Evolutionary conservation across 495 filamentous ascomycete species (phyloP).

Genomic region (Penicillium daleae): DNA sequence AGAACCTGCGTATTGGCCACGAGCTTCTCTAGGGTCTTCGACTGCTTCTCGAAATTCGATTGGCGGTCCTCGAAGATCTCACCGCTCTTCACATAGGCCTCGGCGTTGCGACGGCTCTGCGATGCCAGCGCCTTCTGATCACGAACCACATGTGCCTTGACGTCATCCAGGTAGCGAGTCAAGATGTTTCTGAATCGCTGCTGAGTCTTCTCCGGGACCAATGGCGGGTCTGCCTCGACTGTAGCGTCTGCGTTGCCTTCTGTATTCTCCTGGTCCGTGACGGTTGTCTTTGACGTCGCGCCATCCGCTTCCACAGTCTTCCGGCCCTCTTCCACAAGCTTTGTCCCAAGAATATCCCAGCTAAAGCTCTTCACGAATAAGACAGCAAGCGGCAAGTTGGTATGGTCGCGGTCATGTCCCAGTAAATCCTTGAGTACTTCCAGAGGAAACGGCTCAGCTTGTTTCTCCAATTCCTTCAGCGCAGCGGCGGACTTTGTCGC

Average conservation of each 20-base stretch:
- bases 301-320: constrained; percentile 88
- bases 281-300: constrained; percentile 55
- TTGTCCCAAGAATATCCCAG: constrained; percentile 91
- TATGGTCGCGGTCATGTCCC: constrained; percentile 89
- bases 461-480: constrained; percentile 45
- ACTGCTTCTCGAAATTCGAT: constrained; percentile 88
- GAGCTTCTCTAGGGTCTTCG: constrained; percentile 89
- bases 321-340: constrained; percentile 69
- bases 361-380: constrained; percentile 94
- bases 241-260: constrained; percentile 46
- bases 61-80: constrained; percentile 99
- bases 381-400: constrained; percentile 87
- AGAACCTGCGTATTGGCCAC: constrained; percentile 88
- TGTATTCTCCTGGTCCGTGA: constrained; percentile 52
- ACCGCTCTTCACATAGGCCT: constrained; percentile 97
- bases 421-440: constrained; percentile 96
- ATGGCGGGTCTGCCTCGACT: constrained; percentile 61
- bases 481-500: constrained; percentile 35
- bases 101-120: constrained; percentile 91
- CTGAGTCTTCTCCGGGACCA: constrained; percentile 75
- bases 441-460: constrained; percentile 84
- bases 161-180: constrained; percentile 88
- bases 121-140: constrained; percentile 84
- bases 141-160: constrained; percentile 83
- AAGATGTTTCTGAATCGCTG: constrained; percentile 87